phyloP scores from a whole-genome alignment of 495 filamentous ascomycete genomes.

The Aspergillus bridgeri region DNA sequence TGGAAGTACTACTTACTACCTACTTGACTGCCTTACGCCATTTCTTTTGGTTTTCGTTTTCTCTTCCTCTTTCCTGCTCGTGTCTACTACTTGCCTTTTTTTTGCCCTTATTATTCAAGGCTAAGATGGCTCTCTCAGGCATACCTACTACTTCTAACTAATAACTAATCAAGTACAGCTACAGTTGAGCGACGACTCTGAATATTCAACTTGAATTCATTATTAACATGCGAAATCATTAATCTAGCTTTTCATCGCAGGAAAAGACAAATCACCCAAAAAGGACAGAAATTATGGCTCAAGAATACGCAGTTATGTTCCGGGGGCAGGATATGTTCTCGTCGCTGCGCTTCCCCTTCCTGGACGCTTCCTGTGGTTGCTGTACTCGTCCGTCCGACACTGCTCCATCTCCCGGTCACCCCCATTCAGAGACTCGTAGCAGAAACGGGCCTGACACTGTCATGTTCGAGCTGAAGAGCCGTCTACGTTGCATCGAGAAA shows the following conservation, averaged over 20 bases:
- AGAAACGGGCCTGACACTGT: conserved; percentile 2
- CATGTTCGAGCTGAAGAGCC: conserved; percentile 10
- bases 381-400: conserved; percentile 2
- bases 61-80: conserved; percentile 9
- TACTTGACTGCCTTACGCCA: neutral
- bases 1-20: too few species aligned
- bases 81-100: too few species aligned
- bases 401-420: neutral
- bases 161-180: neutral
- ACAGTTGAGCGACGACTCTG: neutral
- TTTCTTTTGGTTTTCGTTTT: too few species aligned
- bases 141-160: too few species aligned
- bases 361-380: neutral
- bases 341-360: neutral
- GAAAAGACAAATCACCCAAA: neutral
- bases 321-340: neutral
- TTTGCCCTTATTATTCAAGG: too few species aligned
- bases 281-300: neutral
- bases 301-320: neutral
- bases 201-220: conserved; percentile 1
- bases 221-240: conserved; percentile 15
- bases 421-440: conserved; percentile 11
- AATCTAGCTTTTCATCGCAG: conserved; percentile 21
- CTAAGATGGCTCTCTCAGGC: too few species aligned
- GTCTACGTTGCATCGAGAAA: conserved; percentile 18